These are phyloP conservation scores for Termitomyces sp. DNA, from an alignment of 768 basidiomycete genomes.

Conservation along the genomic window DNA sequence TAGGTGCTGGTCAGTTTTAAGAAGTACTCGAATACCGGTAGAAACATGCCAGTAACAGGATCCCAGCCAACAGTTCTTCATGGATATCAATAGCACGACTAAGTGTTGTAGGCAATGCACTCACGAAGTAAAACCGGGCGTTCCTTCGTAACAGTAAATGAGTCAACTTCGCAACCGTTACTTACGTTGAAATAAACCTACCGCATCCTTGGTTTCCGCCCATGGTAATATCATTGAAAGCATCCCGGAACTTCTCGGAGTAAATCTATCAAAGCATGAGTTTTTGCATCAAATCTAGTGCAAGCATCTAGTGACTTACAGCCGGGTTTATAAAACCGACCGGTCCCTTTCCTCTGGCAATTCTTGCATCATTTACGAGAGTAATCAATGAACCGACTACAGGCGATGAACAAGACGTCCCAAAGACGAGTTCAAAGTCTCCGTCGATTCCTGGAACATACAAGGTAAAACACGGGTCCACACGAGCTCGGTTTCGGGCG, in stretches of 20 bases:
- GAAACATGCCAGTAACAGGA: conserved; percentile 35
- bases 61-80: conserved; percentile 39
- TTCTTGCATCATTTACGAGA: conserved; percentile 51
- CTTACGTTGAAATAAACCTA: conserved; percentile 12
- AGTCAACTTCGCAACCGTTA: not conserved
- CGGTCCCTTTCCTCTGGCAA: conserved; percentile 38
- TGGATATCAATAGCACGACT: not conserved
- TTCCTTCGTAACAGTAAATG: conserved; percentile 21
- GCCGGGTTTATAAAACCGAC: conserved; percentile 51
- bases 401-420: conserved; percentile 51
- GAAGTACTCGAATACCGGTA: too few relatives aligned
- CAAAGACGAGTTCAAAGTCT: conserved; percentile 39
- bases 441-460: conserved; percentile 34
- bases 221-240: conserved; percentile 41
- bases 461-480: not conserved
- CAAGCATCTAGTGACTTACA: conserved; percentile 21
- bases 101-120: conserved; percentile 6
- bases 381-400: conserved; percentile 50
- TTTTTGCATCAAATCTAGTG: not conserved
- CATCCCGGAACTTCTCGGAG: conserved; percentile 28
- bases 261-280: conserved; percentile 31
- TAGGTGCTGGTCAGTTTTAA: conserved; percentile 8
- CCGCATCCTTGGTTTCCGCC: conserved; percentile 42
- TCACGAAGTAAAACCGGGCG: conserved; percentile 35
- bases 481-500: not conserved